These are phyloP conservation scores for Metschnikowia bowlesiae DNA, from an alignment of 805 yeast species.

Conservation along the genomic window DNA sequence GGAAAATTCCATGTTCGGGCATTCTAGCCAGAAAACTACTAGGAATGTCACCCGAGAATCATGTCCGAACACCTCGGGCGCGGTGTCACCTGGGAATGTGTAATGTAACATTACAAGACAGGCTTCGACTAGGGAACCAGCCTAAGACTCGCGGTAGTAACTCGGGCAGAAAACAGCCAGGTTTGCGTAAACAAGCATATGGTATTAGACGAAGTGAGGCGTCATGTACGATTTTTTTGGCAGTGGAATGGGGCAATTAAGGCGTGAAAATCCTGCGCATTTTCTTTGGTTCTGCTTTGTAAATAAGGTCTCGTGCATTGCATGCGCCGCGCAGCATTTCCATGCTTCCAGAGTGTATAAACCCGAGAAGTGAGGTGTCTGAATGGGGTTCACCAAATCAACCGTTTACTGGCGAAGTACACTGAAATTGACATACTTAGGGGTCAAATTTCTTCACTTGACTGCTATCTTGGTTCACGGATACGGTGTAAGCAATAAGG, in stretches of 20 bases:
- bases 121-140: not conserved
- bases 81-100: not conserved
- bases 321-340: not conserved
- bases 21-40: not conserved
- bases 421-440: too few relatives aligned
- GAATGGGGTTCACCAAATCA: not conserved
- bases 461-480: too few relatives aligned
- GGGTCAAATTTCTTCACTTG: too few relatives aligned
- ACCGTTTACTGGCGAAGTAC: too few relatives aligned
- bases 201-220: not conserved
- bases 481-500: not conserved
- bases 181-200: not conserved
- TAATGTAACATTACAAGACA: not conserved
- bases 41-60: too few relatives aligned
- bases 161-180: not conserved
- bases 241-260: not conserved
- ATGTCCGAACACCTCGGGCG: not conserved
- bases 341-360: slow-evolving; percentile 1
- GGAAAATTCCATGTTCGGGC: not conserved
- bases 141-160: not conserved
- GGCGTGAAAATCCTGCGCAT: not conserved
- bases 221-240: not conserved
- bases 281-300: not conserved
- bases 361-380: not conserved
- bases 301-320: not conserved